A percentile compares a stretch with the other conserved stretches of the same genome.
phyloP scores from a whole-genome alignment of 169 alveolate genomes.

The Plasmodium blacklocki region DNA sequence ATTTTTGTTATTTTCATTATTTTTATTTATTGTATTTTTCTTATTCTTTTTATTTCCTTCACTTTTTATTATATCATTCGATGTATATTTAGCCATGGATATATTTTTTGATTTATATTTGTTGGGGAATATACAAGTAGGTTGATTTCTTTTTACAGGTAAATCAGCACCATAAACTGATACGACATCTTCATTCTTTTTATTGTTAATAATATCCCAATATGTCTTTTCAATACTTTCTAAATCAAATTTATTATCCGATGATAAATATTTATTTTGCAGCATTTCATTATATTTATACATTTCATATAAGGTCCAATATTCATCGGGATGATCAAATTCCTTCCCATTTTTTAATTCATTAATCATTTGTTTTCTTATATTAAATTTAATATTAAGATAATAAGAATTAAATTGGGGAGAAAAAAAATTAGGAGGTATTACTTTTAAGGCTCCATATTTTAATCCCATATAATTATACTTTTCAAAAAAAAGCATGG shows the following conservation, averaged over 20 bases:
- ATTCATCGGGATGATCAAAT: conserved; percentile 40
- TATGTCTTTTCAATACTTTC: conserved; percentile 78
- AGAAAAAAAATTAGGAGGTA: conserved; percentile 87
- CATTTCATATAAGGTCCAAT: conserved; percentile 55
- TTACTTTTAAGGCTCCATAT: conserved; percentile 88
- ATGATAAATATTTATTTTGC: conserved; percentile 11
- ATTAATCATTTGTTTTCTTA: conserved; percentile 85
- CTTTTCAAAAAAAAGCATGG: conserved; percentile 80
- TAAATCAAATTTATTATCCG: not conserved
- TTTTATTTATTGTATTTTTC: not conserved
- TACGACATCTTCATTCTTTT: conserved; percentile 66
- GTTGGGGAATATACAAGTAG: conserved; percentile 42
- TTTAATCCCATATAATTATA: conserved; percentile 80
- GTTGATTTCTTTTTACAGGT: conserved; percentile 77
- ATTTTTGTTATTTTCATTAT: not conserved
- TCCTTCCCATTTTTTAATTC: conserved; percentile 83
- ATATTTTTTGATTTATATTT: conserved; percentile 15
- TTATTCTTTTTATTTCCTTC: not conserved
- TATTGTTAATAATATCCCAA: conserved; percentile 80
- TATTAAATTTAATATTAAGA: conserved; percentile 82
- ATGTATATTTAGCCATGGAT: not conserved
- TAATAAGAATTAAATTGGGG: conserved; percentile 83
- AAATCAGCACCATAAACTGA: conserved; percentile 84
- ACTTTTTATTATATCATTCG: too few relatives aligned
- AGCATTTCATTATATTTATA: conserved; percentile 53